A percentile compares a stretch with the other conserved stretches of the same genome.
phyloP scores from a whole-genome alignment of 129 eudicot species.

The Rutidosis leptorrhynchoides region DNA sequence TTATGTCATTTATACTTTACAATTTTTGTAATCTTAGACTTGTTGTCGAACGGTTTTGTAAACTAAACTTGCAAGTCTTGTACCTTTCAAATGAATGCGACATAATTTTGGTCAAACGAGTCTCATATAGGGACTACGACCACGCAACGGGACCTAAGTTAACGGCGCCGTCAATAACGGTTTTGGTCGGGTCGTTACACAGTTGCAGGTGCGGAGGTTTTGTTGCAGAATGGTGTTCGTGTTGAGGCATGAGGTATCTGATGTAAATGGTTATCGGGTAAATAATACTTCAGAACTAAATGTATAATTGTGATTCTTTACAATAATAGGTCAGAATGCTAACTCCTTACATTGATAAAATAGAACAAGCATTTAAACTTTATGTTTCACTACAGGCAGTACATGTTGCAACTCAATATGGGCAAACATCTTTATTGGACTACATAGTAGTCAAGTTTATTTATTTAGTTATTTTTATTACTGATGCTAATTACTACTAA shows the following conservation, averaged over 20 bases:
- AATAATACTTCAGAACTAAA: background rate
- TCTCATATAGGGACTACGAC: no score
- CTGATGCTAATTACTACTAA: no score
- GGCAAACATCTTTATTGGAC: slow-evolving; percentile 83
- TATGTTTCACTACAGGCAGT: slow-evolving; percentile 59
- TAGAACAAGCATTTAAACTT: background rate
- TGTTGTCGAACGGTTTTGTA: no score
- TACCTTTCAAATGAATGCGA: no score
- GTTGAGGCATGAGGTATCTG: slow-evolving; percentile 76
- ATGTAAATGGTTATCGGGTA: slow-evolving; percentile 87
- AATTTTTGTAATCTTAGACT: no score
- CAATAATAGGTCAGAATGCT: background rate
- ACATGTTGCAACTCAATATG: slow-evolving; percentile 96
- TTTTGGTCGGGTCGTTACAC: no score
- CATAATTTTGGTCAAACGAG: no score
- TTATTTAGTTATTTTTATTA: no score
- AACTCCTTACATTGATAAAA: background rate
- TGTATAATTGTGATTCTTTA: background rate
- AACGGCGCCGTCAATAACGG: no score
- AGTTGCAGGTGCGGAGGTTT: slow-evolving; percentile 66
- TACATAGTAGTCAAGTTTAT: slow-evolving; percentile 68
- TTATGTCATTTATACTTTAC: no score
- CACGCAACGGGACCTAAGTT: no score
- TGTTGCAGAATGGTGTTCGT: slow-evolving; percentile 89
- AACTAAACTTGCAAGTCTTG: no score